These are phyloP conservation scores for Pseudocercospora ulei DNA, from an alignment of 2,329 filamentous ascomycete species.

Conservation along the genomic window DNA sequence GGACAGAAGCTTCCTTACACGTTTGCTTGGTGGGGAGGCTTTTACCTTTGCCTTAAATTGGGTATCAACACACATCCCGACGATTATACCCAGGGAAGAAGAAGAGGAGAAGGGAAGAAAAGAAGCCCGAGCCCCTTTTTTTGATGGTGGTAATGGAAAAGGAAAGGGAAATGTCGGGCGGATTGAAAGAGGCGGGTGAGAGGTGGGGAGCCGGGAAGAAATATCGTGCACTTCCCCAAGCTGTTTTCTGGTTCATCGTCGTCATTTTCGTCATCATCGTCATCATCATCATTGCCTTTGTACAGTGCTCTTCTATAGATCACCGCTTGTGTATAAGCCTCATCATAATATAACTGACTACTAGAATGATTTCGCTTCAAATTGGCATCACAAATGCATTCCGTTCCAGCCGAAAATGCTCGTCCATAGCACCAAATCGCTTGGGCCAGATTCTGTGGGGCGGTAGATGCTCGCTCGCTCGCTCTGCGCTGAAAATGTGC, in stretches of 20 bases:
- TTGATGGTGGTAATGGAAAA: constrained; percentile 3
- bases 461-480: constrained; percentile 9
- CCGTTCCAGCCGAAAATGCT: constrained; percentile 4
- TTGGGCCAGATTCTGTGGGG: constrained; percentile 6
- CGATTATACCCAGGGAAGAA: too few relatives aligned
- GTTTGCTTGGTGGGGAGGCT: neutral
- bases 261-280: too few relatives aligned
- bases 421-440: neutral
- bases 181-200: too few relatives aligned
- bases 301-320: neutral
- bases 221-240: too few relatives aligned
- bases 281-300: neutral
- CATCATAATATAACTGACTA: too few relatives aligned
- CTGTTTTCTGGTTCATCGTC: too few relatives aligned
- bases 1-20: neutral
- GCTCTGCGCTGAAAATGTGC: too few relatives aligned
- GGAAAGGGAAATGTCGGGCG: constrained; percentile 4
- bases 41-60: too few relatives aligned
- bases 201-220: too few relatives aligned
- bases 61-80: too few relatives aligned
- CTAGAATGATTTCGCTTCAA: constrained; percentile 3
- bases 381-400: constrained; percentile 3
- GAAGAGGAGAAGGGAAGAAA: too few relatives aligned
- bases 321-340: neutral
- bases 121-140: constrained; percentile 7